A percentile compares a stretch with the other conserved stretches of the same genome.
These are phyloP conservation scores for Colletotrichum tropicicola DNA, from an alignment of 2,329 filamentous ascomycete species.

Conservation along the genomic window DNA sequence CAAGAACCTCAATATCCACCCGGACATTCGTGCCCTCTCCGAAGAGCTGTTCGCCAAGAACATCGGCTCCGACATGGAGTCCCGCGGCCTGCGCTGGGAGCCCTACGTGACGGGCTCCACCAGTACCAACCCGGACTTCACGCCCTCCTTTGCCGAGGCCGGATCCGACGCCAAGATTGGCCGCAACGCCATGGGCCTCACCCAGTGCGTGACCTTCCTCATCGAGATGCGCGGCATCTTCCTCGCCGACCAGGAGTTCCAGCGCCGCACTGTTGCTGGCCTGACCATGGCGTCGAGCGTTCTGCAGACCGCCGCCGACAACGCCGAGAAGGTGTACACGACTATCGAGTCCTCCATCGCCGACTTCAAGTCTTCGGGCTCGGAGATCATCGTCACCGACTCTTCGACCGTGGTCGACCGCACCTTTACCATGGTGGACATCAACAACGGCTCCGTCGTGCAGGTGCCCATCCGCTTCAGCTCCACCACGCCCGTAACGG, in stretches of 20 bases:
- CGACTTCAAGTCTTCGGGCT: slow-evolving; percentile 36
- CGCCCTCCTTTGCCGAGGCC: slow-evolving; percentile 30
- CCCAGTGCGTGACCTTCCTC: slow-evolving; percentile 40
- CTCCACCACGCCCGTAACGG: slow-evolving; percentile 36
- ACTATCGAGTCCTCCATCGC: slow-evolving; percentile 38
- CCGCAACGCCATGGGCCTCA: slow-evolving; percentile 39
- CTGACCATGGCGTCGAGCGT: slow-evolving; percentile 38
- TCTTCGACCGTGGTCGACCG: slow-evolving; percentile 32
- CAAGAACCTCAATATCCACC: slow-evolving; percentile 45
- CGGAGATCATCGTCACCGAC: slow-evolving; percentile 41
- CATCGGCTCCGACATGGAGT: slow-evolving; percentile 39
- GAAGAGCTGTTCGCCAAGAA: slow-evolving; percentile 40
- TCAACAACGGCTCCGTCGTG: slow-evolving; percentile 37
- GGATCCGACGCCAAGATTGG: slow-evolving; percentile 39
- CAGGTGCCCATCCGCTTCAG: slow-evolving; percentile 39
- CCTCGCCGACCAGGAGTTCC: slow-evolving; percentile 42
- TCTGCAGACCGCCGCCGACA: slow-evolving; percentile 42
- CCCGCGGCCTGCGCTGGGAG: slow-evolving; percentile 39
- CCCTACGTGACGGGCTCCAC: slow-evolving; percentile 38
- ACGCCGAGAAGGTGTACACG: slow-evolving; percentile 37
- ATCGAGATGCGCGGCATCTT: slow-evolving; percentile 41
- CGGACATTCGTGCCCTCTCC: slow-evolving; percentile 37
- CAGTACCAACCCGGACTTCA: slow-evolving; percentile 35
- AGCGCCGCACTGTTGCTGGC: slow-evolving; percentile 39
- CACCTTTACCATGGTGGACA: slow-evolving; percentile 37